phyloP scores from a whole-genome alignment of 176 grass and related monocot genomes.

The Secale cereale region DNA sequence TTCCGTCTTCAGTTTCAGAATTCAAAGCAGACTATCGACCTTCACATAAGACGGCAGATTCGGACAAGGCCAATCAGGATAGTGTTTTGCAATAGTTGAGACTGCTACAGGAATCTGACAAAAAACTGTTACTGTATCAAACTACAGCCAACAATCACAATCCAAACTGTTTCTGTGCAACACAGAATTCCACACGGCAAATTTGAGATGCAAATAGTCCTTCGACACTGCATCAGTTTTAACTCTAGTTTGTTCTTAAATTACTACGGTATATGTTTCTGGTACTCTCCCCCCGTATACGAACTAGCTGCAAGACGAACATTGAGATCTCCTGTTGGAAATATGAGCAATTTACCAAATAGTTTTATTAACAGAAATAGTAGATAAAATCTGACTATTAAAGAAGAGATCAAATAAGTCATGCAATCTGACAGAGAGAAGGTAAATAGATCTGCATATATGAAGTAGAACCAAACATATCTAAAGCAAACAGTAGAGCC shows the following conservation, averaged over 20 bases:
- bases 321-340: too few species aligned
- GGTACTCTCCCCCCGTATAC: background rate
- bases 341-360: too few species aligned
- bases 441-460: too few species aligned
- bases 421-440: too few species aligned
- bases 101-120: background rate
- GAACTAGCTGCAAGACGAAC: background rate
- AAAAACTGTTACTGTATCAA: too few species aligned
- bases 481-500: too few species aligned
- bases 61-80: background rate
- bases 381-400: too few species aligned
- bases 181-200: background rate
- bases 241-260: background rate
- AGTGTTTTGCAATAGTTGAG: too few species aligned
- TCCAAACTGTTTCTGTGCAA: background rate
- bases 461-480: too few species aligned
- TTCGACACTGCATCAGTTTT: background rate
- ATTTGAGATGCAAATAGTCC: background rate
- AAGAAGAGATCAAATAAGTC: too few species aligned
- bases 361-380: too few species aligned
- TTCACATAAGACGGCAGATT: background rate
- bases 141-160: background rate
- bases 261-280: background rate
- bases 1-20: background rate
- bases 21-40: background rate